phyloP scores from a whole-genome alignment of 176 grass and related monocot genomes.

The Aegilops sharonensis region DNA sequence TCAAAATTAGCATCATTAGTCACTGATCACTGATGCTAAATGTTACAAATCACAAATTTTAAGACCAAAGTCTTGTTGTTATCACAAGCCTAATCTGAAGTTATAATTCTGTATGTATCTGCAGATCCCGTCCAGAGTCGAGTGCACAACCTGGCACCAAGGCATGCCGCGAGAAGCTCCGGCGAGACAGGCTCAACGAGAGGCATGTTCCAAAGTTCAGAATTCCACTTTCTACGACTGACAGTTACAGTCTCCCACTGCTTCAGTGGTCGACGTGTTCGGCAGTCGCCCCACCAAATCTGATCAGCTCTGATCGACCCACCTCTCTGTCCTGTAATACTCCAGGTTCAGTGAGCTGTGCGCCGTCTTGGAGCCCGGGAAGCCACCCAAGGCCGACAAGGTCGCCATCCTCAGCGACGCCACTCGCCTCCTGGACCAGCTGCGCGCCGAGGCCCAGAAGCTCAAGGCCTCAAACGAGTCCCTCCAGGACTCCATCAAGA shows the following conservation, averaged over 20 bases:
- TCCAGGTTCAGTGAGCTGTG: constrained; percentile 90
- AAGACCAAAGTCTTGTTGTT: neutral
- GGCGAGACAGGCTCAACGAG: constrained; percentile 89
- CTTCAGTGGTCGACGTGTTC: neutral
- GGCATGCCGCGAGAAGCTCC: constrained; percentile 92
- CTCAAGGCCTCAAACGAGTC: constrained; percentile 83
- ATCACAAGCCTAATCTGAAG: neutral
- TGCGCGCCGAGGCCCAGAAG: constrained; percentile 62
- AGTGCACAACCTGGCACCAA: constrained; percentile 77
- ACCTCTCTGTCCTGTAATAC: neutral
- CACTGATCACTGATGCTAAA: neutral
- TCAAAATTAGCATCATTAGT: neutral
- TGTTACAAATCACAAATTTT: neutral
- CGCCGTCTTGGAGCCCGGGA: constrained; percentile 78
- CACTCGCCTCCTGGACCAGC: constrained; percentile 49
- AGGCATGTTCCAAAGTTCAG: constrained; percentile 37
- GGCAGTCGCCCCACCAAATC: neutral
- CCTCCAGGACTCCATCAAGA: constrained; percentile 76
- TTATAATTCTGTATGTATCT: neutral
- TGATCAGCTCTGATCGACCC: neutral
- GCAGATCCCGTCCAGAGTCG: constrained; percentile 77
- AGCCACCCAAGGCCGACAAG: constrained; percentile 85
- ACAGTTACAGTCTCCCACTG: neutral
- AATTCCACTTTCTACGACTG: neutral
- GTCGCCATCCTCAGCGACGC: constrained; percentile 70